phyloP scores from a whole-genome alignment of 2,329 filamentous ascomycete species.

The Eurotiales sp. region DNA sequence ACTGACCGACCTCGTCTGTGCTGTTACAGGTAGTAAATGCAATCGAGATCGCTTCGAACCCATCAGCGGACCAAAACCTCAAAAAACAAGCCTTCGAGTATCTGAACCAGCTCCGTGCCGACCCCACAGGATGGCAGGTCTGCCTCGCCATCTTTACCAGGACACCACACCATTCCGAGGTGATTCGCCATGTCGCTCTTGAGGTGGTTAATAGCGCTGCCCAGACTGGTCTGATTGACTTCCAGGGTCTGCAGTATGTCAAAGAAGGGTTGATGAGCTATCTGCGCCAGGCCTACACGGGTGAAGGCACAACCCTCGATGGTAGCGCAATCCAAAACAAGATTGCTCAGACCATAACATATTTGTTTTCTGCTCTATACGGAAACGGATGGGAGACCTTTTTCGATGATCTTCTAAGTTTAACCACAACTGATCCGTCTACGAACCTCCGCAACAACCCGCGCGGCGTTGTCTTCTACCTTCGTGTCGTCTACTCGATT shows the following conservation, averaged over 20 bases:
- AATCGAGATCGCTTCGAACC: conserved; percentile 89
- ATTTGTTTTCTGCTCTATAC: conserved; percentile 86
- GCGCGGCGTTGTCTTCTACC: conserved; percentile 75
- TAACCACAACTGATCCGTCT: conserved; percentile 61
- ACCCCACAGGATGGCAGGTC: conserved; percentile 85
- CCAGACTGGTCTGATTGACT: conserved; percentile 72
- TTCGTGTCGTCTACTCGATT: conserved; percentile 81
- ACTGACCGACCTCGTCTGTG: conserved; percentile 12
- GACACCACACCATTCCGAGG: conserved; percentile 69
- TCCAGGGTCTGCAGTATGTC: conserved; percentile 67
- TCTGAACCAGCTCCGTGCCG: conserved; percentile 68
- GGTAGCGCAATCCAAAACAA: conserved; percentile 85
- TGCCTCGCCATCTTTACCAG: conserved; percentile 83
- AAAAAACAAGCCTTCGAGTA: conserved; percentile 68
- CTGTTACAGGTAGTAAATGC: conserved; percentile 76
- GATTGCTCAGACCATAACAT: conserved; percentile 90
- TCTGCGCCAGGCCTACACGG: conserved; percentile 69
- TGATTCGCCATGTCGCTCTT: conserved; percentile 82
- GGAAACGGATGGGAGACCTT: conserved; percentile 82
- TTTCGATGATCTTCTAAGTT: conserved; percentile 79
- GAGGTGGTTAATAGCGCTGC: conserved; percentile 93
- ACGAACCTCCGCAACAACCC: conserved; percentile 64
- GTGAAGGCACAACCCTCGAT: conserved; percentile 58
- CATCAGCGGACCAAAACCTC: conserved; percentile 67
- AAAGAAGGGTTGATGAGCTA: conserved; percentile 81